These are phyloP conservation scores for Leptosphaerulina australis DNA, from an alignment of 2,329 filamentous ascomycete genomes.

Conservation along the genomic window DNA sequence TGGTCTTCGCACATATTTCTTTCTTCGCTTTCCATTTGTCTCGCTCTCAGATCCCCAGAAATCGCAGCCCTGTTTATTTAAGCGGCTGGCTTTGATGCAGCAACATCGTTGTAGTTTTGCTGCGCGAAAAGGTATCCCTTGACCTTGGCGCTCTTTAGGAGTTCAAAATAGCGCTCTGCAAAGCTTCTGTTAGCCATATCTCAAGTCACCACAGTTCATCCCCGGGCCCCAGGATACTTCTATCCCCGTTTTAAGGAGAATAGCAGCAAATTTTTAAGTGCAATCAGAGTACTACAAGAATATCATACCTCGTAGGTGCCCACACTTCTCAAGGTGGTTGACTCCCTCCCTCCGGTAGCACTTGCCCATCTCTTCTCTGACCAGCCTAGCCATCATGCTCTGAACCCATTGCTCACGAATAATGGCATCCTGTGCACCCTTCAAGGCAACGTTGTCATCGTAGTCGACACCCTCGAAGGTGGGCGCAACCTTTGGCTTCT, in stretches of 20 bases:
- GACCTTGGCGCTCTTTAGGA: conserved; percentile 77
- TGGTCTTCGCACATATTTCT: conserved; percentile 6
- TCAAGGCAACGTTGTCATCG: conserved; percentile 79
- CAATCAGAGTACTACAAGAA: neutral
- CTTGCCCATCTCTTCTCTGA: conserved; percentile 82
- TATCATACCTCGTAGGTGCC: conserved; percentile 74
- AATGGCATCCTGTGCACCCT: conserved; percentile 81
- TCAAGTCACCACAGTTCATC: neutral
- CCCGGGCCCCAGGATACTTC: neutral
- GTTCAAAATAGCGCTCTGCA: conserved; percentile 77
- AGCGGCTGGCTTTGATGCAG: conserved; percentile 14
- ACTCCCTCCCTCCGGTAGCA: conserved; percentile 85
- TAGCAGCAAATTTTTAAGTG: neutral
- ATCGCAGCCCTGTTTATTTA: conserved; percentile 34
- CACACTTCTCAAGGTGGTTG: conserved; percentile 89
- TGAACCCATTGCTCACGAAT: conserved; percentile 88
- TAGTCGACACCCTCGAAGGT: conserved; percentile 88
- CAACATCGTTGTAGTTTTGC: conserved; percentile 68
- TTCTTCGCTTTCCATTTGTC: conserved; percentile 1
- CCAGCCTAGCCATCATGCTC: conserved; percentile 85
- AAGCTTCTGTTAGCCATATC: conserved; percentile 29
- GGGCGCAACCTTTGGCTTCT: conserved; percentile 80
- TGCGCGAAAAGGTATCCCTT: conserved; percentile 81
- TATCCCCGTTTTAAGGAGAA: neutral
- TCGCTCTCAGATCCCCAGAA: neutral